Evolutionary conservation across 2,329 filamentous ascomycete species (phyloP).

Genomic region (Aspergillus sp.): DNA sequence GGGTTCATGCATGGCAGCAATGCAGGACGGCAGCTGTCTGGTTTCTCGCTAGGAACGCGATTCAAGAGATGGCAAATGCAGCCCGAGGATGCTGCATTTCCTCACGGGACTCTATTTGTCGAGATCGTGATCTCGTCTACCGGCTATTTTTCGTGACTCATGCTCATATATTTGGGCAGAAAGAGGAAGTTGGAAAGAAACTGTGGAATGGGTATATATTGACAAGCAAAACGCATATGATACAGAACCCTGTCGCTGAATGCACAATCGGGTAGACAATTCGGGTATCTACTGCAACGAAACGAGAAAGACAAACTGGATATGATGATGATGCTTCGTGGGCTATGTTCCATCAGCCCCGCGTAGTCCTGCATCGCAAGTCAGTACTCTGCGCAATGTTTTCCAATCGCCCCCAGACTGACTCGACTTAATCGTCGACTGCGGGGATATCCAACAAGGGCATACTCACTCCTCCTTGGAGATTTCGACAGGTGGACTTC

Average conservation of each 20-base stretch:
- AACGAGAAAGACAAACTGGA: slow-evolving; percentile 1
- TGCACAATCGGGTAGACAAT: not conserved
- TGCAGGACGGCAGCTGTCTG: too few relatives aligned
- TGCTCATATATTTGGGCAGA: not conserved
- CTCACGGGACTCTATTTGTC: not conserved
- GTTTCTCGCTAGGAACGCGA: too few relatives aligned
- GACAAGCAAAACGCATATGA: slow-evolving; percentile 3
- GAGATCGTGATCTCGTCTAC: not conserved
- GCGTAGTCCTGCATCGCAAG: slow-evolving; percentile 16
- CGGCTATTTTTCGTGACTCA: not conserved
- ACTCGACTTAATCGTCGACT: not conserved
- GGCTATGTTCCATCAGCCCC: slow-evolving; percentile 13
- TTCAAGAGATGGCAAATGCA: not conserved
- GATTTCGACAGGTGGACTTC: slow-evolving; percentile 24
- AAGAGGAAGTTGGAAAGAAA: not conserved
- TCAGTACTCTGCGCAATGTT: slow-evolving; percentile 7
- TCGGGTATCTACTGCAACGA: not conserved
- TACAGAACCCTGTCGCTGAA: slow-evolving; percentile 1
- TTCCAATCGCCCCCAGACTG: not conserved
- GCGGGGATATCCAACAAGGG: slow-evolving; percentile 2
- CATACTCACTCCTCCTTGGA: slow-evolving; percentile 28
- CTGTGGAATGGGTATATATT: slow-evolving; percentile 3
- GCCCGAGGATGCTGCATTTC: not conserved
- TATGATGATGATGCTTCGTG: slow-evolving; percentile 2
- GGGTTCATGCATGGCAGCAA: too few relatives aligned